Conservation (phyloP, 2,329 filamentous ascomycete genomes). For the Amesomyces nigricolor region DNA sequence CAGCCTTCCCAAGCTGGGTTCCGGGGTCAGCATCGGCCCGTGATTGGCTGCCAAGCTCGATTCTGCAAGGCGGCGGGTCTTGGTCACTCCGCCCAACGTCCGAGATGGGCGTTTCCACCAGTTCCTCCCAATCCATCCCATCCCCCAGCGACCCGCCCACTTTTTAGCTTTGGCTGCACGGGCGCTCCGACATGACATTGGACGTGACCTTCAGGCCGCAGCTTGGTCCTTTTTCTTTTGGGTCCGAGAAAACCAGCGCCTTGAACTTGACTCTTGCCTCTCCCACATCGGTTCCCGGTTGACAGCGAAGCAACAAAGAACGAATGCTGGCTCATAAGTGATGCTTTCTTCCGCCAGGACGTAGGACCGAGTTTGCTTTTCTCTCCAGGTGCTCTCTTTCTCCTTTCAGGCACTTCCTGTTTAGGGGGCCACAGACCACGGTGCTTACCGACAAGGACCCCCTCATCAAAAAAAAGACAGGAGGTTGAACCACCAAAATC, state of each 20-base stretch:
- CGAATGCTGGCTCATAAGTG: background rate
- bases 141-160: background rate
- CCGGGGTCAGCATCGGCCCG: background rate
- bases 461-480: constrained; percentile 26
- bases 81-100: background rate
- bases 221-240: constrained; percentile 1
- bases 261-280: constrained; percentile 6
- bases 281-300: background rate
- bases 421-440: background rate
- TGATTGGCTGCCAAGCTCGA: constrained; percentile 6
- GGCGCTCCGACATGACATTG: background rate
- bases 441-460: constrained; percentile 20
- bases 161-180: constrained; percentile 1
- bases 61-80: constrained; percentile 1
- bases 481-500: constrained; percentile 32
- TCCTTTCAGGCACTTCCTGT: constrained; percentile 7
- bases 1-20: background rate
- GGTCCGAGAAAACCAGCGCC: background rate
- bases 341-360: background rate
- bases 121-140: background rate
- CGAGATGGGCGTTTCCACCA: background rate
- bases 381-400: background rate
- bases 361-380: background rate
- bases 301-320: background rate
- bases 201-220: background rate